These are phyloP conservation scores for Holtermannia corniformis DNA, from an alignment of 768 basidiomycete genomes.

Conservation along the genomic window DNA sequence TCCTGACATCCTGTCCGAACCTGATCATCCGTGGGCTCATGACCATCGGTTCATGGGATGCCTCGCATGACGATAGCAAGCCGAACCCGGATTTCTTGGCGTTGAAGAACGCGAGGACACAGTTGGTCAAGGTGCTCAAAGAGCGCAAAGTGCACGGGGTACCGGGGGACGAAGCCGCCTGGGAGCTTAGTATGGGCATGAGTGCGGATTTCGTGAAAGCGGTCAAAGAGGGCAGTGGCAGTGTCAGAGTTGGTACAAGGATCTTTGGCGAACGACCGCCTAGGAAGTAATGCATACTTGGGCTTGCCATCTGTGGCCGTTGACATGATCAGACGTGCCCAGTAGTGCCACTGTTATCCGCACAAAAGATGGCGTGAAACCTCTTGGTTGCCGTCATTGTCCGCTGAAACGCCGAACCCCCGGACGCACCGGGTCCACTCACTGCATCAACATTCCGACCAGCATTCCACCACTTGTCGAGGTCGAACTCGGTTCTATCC, in stretches of 20 bases:
- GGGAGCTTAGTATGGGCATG: conserved; percentile 74
- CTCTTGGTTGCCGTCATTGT: too few species aligned
- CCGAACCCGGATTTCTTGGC: conserved; percentile 65
- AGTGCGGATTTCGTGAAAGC: conserved; percentile 88
- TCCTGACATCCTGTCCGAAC: conserved; percentile 62
- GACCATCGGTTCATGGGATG: conserved; percentile 83
- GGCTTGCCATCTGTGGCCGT: too few species aligned
- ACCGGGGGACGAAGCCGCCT: conserved; percentile 16
- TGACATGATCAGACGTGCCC: too few species aligned
- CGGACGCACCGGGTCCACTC: too few species aligned
- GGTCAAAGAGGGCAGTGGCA: conserved; percentile 68
- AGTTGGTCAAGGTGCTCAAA: conserved; percentile 41
- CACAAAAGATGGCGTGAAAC: too few species aligned
- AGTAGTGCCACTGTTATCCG: too few species aligned
- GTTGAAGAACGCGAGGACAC: conserved; percentile 56
- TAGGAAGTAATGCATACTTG: conserved; percentile 44
- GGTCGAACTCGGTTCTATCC: too few species aligned
- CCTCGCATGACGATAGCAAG: conserved; percentile 51
- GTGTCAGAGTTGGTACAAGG: conserved; percentile 81
- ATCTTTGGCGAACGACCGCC: conserved; percentile 70
- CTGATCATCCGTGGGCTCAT: conserved; percentile 78
- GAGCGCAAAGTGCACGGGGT: conserved; percentile 5
- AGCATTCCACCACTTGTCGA: too few species aligned
- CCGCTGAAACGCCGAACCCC: too few species aligned
- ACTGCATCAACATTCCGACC: too few species aligned